Evolutionary conservation across 2,329 filamentous ascomycete species (phyloP).

Genomic region (Niveomyces coronatus): DNA sequence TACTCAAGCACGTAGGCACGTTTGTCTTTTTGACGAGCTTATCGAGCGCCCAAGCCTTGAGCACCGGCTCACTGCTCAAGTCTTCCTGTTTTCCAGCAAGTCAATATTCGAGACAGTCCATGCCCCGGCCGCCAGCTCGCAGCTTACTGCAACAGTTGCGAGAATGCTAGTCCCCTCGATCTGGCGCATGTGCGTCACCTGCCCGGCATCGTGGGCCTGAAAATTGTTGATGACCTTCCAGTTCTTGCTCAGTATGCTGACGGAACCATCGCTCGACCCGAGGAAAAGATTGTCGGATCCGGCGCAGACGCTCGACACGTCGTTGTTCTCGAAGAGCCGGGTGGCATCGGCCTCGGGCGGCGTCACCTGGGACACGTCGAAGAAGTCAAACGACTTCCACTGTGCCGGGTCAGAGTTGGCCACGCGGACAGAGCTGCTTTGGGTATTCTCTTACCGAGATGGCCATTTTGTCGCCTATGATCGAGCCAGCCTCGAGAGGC

Average conservation of each 20-base stretch:
- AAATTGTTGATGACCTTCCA: slow-evolving; percentile 86
- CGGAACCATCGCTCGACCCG: slow-evolving; percentile 72
- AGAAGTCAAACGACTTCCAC: slow-evolving; percentile 99
- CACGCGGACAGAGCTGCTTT: neutral
- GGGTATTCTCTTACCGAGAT: slow-evolving; percentile 15
- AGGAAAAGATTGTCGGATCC: slow-evolving; percentile 86
- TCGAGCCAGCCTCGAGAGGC: too few relatives aligned
- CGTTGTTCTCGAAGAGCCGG: slow-evolving; percentile 69
- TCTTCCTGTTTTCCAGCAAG: slow-evolving; percentile 51
- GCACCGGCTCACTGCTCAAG: slow-evolving; percentile 70
- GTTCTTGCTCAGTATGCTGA: slow-evolving; percentile 76
- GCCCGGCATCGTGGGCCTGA: slow-evolving; percentile 69
- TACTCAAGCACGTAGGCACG: slow-evolving; percentile 77
- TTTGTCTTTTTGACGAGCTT: slow-evolving; percentile 91
- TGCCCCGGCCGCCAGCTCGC: neutral
- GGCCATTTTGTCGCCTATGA: slow-evolving; percentile 17
- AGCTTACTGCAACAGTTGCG: slow-evolving; percentile 61
- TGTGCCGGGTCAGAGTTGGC: slow-evolving; percentile 24
- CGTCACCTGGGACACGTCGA: slow-evolving; percentile 81
- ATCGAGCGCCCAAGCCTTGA: slow-evolving; percentile 97
- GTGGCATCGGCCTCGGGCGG: slow-evolving; percentile 70
- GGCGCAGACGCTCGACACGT: slow-evolving; percentile 73
- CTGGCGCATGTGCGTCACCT: slow-evolving; percentile 87
- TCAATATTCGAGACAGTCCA: neutral
- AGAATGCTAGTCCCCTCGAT: slow-evolving; percentile 78